Conservation (phyloP, 371 early-diverging fungal species). For the Actinomucor elegans region DNA sequence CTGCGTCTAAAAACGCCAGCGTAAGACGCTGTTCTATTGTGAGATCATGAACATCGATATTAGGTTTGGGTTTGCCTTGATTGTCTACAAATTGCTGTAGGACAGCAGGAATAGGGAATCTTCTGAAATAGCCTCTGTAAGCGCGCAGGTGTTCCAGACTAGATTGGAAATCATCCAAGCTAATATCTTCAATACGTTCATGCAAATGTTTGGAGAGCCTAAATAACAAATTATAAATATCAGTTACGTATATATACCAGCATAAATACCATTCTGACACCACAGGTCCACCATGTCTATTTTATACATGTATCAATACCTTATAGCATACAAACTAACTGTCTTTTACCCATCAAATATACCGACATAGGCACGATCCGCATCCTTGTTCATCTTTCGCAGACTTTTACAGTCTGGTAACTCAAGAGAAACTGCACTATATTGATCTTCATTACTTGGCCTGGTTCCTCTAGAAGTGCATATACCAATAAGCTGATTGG, state of each 20-base stretch:
- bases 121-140: slow-evolving; percentile 47
- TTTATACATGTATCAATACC: neutral
- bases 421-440: slow-evolving; percentile 35
- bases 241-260: neutral
- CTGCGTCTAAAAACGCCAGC: slow-evolving; percentile 55
- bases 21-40: slow-evolving; percentile 60
- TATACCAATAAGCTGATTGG: slow-evolving; percentile 34
- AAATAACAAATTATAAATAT: no score
- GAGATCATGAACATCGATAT: slow-evolving; percentile 22
- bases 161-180: slow-evolving; percentile 33
- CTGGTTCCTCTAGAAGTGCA: slow-evolving; percentile 50
- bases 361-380: slow-evolving; percentile 48
- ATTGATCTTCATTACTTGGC: slow-evolving; percentile 48
- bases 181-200: slow-evolving; percentile 39
- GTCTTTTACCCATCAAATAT: slow-evolving; percentile 58
- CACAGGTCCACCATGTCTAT: slow-evolving; percentile 46
- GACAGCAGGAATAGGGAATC: slow-evolving; percentile 35
- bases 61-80: slow-evolving; percentile 12
- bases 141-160: slow-evolving; percentile 29
- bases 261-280: slow-evolving; percentile 42
- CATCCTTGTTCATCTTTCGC: slow-evolving; percentile 30
- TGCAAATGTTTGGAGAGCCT: slow-evolving; percentile 47
- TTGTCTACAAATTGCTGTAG: slow-evolving; percentile 28
- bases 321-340: no score
- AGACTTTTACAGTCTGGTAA: slow-evolving; percentile 16